A percentile compares a stretch with the other conserved stretches of the same genome.
Conservation (phyloP, 495 filamentous ascomycete species). For the Terfezia boudieri region DNA sequence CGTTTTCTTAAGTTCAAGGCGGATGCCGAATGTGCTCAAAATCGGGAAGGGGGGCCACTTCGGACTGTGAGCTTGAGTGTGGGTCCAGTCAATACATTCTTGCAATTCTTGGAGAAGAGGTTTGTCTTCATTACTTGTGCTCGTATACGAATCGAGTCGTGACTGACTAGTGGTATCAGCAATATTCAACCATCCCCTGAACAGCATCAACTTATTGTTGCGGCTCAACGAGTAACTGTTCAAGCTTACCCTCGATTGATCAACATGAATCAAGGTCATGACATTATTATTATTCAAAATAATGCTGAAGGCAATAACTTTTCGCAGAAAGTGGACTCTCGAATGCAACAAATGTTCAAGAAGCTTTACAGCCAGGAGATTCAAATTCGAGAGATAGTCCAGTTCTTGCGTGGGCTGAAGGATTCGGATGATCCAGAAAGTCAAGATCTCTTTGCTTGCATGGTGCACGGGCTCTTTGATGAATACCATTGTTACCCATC, state of each 20-base stretch:
- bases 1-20: slow-evolving; percentile 60
- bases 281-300: slow-evolving; percentile 72
- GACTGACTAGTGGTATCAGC: neutral
- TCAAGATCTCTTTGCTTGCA: slow-evolving; percentile 89
- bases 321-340: slow-evolving; percentile 50
- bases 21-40: slow-evolving; percentile 53
- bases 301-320: slow-evolving; percentile 57
- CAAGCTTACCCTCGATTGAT: slow-evolving; percentile 87
- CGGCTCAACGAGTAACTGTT: slow-evolving; percentile 64
- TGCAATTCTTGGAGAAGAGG: slow-evolving; percentile 51
- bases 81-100: slow-evolving; percentile 60
- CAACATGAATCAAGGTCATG: slow-evolving; percentile 80
- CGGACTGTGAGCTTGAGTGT: slow-evolving; percentile 53
- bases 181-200: slow-evolving; percentile 17
- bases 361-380: slow-evolving; percentile 82
- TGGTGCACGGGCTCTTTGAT: slow-evolving; percentile 95
- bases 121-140: slow-evolving; percentile 7
- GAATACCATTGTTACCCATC: slow-evolving; percentile 88
- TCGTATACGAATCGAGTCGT: neutral
- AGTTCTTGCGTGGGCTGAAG: slow-evolving; percentile 63
- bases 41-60: slow-evolving; percentile 34
- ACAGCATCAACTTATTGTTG: slow-evolving; percentile 26
- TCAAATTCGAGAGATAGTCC: slow-evolving; percentile 57
- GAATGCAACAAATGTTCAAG: slow-evolving; percentile 94
- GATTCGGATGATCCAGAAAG: slow-evolving; percentile 58